Percentiles rank a stretch among this genome's conserved stretches.
Conservation (phyloP, 1,284 basidiomycete genomes). For the Papiliotrema nemorosa region DNA sequence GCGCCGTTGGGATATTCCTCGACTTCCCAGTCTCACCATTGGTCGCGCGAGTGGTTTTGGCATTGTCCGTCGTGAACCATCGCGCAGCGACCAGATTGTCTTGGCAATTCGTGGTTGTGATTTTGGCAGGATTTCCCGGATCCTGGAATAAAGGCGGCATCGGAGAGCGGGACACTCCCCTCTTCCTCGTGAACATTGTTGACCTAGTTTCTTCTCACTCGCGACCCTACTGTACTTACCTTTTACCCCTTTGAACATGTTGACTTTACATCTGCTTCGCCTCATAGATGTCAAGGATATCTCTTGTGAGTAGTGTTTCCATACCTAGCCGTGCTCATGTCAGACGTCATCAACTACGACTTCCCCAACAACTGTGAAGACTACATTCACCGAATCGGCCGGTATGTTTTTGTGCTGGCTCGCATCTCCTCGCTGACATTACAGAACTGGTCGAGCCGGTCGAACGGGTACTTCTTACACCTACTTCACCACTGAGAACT, state of each 20-base stretch:
- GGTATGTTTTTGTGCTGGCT: conserved; percentile 16
- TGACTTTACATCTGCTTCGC: conserved; percentile 10
- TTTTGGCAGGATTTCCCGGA: no score
- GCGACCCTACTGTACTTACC: conserved; percentile 10
- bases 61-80: no score
- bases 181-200: conserved; percentile 1
- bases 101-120: no score
- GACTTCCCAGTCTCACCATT: no score
- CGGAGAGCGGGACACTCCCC: conserved; percentile 1
- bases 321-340: neutral
- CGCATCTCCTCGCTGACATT: neutral
- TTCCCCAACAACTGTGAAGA: conserved; percentile 87
- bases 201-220: conserved; percentile 6
- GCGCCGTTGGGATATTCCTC: no score
- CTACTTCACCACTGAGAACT: conserved; percentile 94
- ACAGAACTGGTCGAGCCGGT: conserved; percentile 56
- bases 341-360: conserved; percentile 67
- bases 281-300: conserved; percentile 48
- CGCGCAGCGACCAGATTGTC: no score
- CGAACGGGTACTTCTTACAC: conserved; percentile 79
- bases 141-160: no score
- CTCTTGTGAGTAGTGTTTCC: conserved; percentile 13
- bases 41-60: no score
- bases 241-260: conserved; percentile 18
- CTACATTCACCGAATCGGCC: conserved; percentile 57